Evolutionary conservation across 495 filamentous ascomycete genomes (phyloP).

Genomic region (Ramalina intermedia): DNA sequence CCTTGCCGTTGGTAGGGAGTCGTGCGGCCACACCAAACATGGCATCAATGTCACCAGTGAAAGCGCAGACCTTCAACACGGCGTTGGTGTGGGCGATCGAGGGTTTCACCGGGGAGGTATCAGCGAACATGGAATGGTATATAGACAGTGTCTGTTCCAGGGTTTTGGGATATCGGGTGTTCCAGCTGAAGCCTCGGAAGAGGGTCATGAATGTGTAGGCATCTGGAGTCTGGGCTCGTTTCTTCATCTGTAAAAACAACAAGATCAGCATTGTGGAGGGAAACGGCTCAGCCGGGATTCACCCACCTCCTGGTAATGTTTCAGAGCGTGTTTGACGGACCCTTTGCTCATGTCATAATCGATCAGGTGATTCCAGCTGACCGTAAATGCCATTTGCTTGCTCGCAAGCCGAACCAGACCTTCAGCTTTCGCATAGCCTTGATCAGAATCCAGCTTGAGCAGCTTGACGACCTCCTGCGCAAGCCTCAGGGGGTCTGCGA

Average conservation of each 20-base stretch:
- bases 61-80: constrained; percentile 62
- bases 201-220: constrained; percentile 68
- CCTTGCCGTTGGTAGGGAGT: constrained; percentile 44
- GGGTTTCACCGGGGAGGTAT: constrained; percentile 43
- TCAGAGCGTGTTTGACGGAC: constrained; percentile 46
- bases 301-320: constrained; percentile 70
- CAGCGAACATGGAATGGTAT: constrained; percentile 53
- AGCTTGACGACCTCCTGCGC: constrained; percentile 42
- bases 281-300: not conserved
- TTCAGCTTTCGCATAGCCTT: constrained; percentile 41
- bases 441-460: constrained; percentile 33
- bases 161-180: constrained; percentile 34
- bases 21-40: constrained; percentile 55
- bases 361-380: constrained; percentile 81
- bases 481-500: constrained; percentile 53
- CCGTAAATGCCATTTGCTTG: constrained; percentile 41
- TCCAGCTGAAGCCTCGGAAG: constrained; percentile 54
- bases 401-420: constrained; percentile 52
- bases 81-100: constrained; percentile 76
- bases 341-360: constrained; percentile 49
- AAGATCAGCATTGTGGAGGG: not conserved
- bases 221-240: constrained; percentile 61
- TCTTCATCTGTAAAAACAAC: constrained; percentile 65
- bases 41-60: constrained; percentile 53
- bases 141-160: constrained; percentile 48